Evolutionary conservation across 2,329 filamentous ascomycete species (phyloP).

Genomic region (Fusarium cicatricum): DNA sequence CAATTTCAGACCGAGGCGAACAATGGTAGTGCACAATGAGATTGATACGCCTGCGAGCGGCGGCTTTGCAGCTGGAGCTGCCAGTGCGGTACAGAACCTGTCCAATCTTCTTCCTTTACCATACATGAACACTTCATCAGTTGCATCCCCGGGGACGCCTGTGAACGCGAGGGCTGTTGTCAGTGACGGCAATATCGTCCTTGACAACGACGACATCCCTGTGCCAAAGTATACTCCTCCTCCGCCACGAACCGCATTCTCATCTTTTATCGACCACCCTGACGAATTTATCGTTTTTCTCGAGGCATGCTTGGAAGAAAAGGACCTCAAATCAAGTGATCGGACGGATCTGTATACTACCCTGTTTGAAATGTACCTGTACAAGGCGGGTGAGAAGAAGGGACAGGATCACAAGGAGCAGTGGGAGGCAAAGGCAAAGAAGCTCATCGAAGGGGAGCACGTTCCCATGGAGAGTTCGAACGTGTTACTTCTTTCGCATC

Average conservation of each 20-base stretch:
- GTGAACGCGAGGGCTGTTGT: slow-evolving; percentile 59
- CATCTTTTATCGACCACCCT: slow-evolving; percentile 93
- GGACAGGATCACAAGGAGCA: slow-evolving; percentile 71
- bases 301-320: slow-evolving; percentile 82
- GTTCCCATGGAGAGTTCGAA: slow-evolving; percentile 94
- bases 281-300: slow-evolving; percentile 92
- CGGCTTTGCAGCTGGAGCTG: slow-evolving; percentile 65
- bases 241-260: slow-evolving; percentile 88
- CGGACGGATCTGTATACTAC: slow-evolving; percentile 91
- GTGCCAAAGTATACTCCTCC: slow-evolving; percentile 76
- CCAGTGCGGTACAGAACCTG: slow-evolving; percentile 84
- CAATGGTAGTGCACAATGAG: slow-evolving; percentile 52
- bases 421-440: slow-evolving; percentile 93
- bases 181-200: slow-evolving; percentile 60
- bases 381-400: slow-evolving; percentile 81
- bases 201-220: slow-evolving; percentile 57
- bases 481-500: slow-evolving; percentile 88
- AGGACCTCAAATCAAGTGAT: slow-evolving; percentile 75
- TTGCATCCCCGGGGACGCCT: slow-evolving; percentile 61
- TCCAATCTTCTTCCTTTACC: slow-evolving; percentile 84
- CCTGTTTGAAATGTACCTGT: slow-evolving; percentile 96
- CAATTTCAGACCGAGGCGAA: slow-evolving; percentile 76
- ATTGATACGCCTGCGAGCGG: slow-evolving; percentile 50
- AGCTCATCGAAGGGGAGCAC: slow-evolving; percentile 81
- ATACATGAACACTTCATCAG: slow-evolving; percentile 75